Conservation (phyloP, 2,329 filamentous ascomycete species). For the Aureobasidium uvarum region DNA sequence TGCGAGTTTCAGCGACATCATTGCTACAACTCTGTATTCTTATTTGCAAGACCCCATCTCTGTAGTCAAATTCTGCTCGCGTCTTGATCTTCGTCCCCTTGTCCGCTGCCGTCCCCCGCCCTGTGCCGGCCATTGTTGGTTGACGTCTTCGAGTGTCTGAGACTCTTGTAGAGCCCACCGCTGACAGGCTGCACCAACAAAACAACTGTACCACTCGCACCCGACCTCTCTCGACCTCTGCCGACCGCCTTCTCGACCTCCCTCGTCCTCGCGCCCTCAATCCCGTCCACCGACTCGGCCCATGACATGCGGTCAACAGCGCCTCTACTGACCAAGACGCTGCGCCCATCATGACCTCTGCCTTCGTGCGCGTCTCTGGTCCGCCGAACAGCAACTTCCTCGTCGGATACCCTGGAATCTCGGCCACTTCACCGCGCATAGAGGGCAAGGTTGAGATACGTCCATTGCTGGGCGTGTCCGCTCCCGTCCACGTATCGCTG, state of each 20-base stretch:
- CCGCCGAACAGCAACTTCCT: slow-evolving; percentile 96
- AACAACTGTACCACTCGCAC: neutral
- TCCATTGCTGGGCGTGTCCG: slow-evolving; percentile 78
- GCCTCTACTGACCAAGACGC: slow-evolving; percentile 12
- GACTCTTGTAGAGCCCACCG: neutral
- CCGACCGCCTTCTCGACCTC: neutral
- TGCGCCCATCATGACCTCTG: slow-evolving; percentile 50
- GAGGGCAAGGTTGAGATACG: slow-evolving; percentile 97
- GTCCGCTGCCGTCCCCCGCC: slow-evolving; percentile 7
- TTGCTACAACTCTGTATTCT: neutral
- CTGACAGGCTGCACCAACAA: neutral
- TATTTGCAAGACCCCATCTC: neutral
- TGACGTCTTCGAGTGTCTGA: slow-evolving; percentile 10
- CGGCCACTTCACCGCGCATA: slow-evolving; percentile 93
- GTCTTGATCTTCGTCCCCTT: neutral
- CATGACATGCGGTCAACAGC: slow-evolving; percentile 24
- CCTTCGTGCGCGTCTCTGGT: slow-evolving; percentile 93
- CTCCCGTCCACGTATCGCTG: slow-evolving; percentile 85
- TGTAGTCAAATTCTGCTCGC: neutral
- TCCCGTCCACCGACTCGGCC: neutral
- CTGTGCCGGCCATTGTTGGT: neutral
- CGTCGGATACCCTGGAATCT: slow-evolving; percentile 96
- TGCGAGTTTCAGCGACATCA: slow-evolving; percentile 20
- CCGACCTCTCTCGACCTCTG: neutral
- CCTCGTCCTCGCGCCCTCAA: neutral